Evolutionary conservation across 805 yeast genomes (phyloP), one percentile per base, ranked within the genome.

Genomic region (Kazachstania kunashirensis): DNA sequence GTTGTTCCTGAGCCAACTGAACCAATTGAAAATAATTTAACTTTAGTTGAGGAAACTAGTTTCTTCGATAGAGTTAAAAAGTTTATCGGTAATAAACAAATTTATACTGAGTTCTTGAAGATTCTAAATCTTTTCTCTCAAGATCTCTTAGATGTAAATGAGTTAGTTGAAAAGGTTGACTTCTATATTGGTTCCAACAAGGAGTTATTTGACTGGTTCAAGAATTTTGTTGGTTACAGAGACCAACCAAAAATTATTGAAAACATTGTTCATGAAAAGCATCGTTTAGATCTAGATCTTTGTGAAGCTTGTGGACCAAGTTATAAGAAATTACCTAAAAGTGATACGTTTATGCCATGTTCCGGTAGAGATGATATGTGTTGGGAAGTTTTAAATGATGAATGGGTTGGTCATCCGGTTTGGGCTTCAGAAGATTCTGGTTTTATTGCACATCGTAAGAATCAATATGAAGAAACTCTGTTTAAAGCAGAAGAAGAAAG

Each of bases 401-500:
- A 89, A 61, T 92, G 97, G 96, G 97, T 92, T 24, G 96, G 96
- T 6, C 97, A 92, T 61, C 99, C 99, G 16, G 94, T 95, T n/a
- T 92, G 99, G 99, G 98, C 97, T 4, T 89, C 97, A 0, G 99
- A 92, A 59, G 99, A 92, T 59, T 84, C 96, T 10, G 99, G 98
- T 0, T 92, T 89, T 52, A 88, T 92, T 56, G 96, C 98, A n/a
- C 99, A 92, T 59, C 76, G 97, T 46, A 92, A 92, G 62, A 92
- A 92, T 57, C 98, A 92, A 63, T 92, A 89, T 57, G 99, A 92
- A 61, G 99, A 92, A 59, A 84, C 92, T 34, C 63, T 92, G 37
- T 88, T 86, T 66, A 80, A 94, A 57, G 84, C 88, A 40, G 98
- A 92, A 61, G 98, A 92, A 58, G 98, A 92, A 63, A 77, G 99